Conservation (phyloP, 495 filamentous ascomycete species). For the Paragyromitra xinjiangensis region DNA sequence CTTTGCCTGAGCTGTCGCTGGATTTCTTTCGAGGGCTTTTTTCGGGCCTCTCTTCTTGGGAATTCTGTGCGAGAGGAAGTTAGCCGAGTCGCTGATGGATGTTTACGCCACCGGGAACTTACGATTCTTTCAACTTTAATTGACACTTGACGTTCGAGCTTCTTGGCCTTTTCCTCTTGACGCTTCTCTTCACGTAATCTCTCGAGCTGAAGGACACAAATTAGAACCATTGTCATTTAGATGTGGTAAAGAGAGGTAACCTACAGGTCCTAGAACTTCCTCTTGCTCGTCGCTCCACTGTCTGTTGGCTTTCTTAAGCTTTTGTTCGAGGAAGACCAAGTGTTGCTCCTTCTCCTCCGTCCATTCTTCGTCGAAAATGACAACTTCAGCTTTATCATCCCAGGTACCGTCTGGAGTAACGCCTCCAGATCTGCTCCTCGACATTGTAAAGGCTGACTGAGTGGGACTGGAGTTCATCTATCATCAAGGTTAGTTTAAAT, state of each 20-base stretch:
- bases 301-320: constrained; percentile 47
- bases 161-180: constrained; percentile 65
- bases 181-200: constrained; percentile 59
- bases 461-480: constrained; percentile 30
- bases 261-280: constrained; percentile 47
- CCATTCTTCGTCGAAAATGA: constrained; percentile 46
- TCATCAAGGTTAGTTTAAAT: constrained; percentile 4
- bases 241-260: not conserved
- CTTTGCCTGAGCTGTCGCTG: constrained; percentile 12
- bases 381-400: constrained; percentile 28
- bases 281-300: constrained; percentile 53
- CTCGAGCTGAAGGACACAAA: constrained; percentile 29
- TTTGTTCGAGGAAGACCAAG: constrained; percentile 32
- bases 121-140: constrained; percentile 37
- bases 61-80: constrained; percentile 11
- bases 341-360: constrained; percentile 50
- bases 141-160: constrained; percentile 60
- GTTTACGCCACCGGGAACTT: not conserved
- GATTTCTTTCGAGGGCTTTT: constrained; percentile 29
- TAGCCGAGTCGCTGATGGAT: not conserved
- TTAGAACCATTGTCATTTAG: not conserved
- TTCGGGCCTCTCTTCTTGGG: constrained; percentile 34
- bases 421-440: constrained; percentile 37
- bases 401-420: constrained; percentile 32
- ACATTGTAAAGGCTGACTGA: constrained; percentile 23